phyloP scores from a whole-genome alignment of 306 rosid genomes.

The Citrullus amarus region DNA sequence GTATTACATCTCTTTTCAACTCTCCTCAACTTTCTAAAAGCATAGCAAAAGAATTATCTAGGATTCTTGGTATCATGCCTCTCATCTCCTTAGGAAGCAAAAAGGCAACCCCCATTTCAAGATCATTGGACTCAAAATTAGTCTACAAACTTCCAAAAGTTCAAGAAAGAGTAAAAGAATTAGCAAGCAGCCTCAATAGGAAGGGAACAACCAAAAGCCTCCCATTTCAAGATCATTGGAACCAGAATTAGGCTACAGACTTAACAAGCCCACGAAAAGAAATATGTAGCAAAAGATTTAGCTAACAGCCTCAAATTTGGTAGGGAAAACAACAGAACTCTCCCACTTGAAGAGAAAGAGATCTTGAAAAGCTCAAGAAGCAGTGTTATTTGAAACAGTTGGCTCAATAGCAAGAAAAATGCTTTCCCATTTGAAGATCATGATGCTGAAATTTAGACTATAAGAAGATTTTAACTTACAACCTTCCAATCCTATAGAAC shows the following conservation, averaged over 20 bases:
- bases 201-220: no score
- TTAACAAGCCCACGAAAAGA: neutral
- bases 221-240: neutral
- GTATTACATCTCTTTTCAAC: no score
- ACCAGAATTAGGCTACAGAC: neutral
- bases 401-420: neutral
- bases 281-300: neutral
- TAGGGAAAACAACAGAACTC: neutral
- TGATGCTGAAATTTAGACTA: neutral
- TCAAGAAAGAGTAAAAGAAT: no score
- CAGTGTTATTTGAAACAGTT: neutral
- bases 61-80: no score
- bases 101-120: neutral
- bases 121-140: neutral
- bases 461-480: neutral
- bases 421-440: neutral
- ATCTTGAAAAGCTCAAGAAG: neutral
- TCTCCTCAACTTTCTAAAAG: no score
- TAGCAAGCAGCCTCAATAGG: no score
- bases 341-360: neutral
- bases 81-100: no score
- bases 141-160: no score
- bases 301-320: neutral
- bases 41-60: no score
- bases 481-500: neutral